phyloP scores from a whole-genome alignment of 768 basidiomycete species.

The Leccinum aurantiacum region DNA sequence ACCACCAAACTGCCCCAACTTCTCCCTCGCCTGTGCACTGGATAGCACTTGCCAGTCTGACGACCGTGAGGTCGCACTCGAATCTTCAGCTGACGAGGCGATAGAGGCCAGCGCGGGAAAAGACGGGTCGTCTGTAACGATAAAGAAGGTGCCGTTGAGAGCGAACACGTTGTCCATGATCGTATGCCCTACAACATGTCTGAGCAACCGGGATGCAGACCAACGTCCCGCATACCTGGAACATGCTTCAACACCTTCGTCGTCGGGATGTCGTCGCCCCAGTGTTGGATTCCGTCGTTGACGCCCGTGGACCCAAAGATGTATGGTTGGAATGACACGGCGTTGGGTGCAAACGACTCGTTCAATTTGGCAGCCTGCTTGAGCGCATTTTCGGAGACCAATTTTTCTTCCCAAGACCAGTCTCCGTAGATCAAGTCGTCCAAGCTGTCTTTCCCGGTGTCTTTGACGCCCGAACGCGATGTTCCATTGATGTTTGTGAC shows the following conservation, averaged over 20 bases:
- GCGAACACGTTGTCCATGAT: conserved; percentile 80
- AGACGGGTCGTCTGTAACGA: conserved; percentile 66
- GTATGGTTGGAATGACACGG: conserved; percentile 24
- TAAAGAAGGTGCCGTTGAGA: conserved; percentile 67
- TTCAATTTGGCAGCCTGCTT: conserved; percentile 39
- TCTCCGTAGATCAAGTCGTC: conserved; percentile 67
- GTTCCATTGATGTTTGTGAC: conserved; percentile 37
- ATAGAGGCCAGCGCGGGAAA: conserved; percentile 60
- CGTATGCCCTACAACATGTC: conserved; percentile 62
- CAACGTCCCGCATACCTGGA: conserved; percentile 48
- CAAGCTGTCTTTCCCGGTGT: conserved; percentile 44
- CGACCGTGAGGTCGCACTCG: conserved; percentile 41
- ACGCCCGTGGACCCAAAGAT: conserved; percentile 35
- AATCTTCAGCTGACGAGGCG: conserved; percentile 37
- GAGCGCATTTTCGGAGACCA: conserved; percentile 55
- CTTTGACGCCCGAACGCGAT: conserved; percentile 21
- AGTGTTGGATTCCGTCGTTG: conserved; percentile 54
- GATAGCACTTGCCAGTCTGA: conserved; percentile 64
- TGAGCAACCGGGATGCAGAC: not conserved
- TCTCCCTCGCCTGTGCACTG: conserved; percentile 43
- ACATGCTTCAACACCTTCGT: conserved; percentile 61
- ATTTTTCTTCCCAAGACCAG: conserved; percentile 64
- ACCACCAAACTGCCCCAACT: conserved; percentile 54
- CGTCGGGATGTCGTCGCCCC: conserved; percentile 55
- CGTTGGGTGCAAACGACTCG: conserved; percentile 20